These are phyloP conservation scores for Aureobasidium lini DNA, from an alignment of 2,329 filamentous ascomycete species.

Conservation along the genomic window DNA sequence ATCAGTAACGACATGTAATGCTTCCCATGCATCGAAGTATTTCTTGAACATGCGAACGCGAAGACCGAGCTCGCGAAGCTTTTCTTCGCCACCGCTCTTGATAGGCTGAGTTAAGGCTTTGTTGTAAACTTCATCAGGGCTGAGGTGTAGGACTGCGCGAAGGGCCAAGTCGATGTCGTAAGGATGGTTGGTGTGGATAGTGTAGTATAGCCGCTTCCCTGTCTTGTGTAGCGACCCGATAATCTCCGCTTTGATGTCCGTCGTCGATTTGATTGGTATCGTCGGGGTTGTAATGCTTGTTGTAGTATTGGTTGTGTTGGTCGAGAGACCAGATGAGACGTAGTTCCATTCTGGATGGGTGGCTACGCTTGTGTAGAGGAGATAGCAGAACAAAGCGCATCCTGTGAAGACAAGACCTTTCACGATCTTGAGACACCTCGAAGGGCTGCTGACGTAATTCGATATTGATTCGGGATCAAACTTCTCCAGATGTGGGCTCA, in stretches of 20 bases:
- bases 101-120: slow-evolving; percentile 32
- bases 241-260: neutral
- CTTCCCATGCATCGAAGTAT: slow-evolving; percentile 37
- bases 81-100: slow-evolving; percentile 31
- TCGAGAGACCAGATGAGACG: neutral
- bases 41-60: slow-evolving; percentile 35
- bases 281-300: neutral
- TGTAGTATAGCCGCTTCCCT: slow-evolving; percentile 2
- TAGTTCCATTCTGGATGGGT: slow-evolving; percentile 4
- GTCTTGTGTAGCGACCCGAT: neutral
- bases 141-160: slow-evolving; percentile 21
- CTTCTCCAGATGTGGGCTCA: slow-evolving; percentile 1
- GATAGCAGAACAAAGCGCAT: neutral
- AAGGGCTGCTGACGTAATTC: slow-evolving; percentile 1
- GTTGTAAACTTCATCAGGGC: slow-evolving; percentile 29
- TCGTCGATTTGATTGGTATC: neutral
- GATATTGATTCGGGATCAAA: neutral
- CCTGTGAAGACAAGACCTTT: neutral
- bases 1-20: slow-evolving; percentile 25
- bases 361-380: neutral
- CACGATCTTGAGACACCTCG: neutral
- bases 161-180: slow-evolving; percentile 10
- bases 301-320: neutral
- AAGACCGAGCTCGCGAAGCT: slow-evolving; percentile 34
- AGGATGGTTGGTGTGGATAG: slow-evolving; percentile 6